Evolutionary conservation across 345 rosid species (phyloP), one percentile per base, ranked within the genome.

Genomic region (Salix suchowensis): DNA sequence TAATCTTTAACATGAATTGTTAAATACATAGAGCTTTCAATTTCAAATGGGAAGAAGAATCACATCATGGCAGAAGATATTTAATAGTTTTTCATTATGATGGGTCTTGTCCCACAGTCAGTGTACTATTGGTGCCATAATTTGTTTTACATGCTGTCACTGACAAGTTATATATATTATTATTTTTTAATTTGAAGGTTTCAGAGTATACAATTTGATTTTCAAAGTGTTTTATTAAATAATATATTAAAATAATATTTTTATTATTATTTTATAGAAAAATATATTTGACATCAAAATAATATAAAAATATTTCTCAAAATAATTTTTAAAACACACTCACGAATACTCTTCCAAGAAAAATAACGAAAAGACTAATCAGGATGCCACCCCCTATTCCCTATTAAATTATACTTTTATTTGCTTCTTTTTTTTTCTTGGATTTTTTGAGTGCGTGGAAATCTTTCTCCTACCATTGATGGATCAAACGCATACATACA

Each of bases 71-170:
- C 9, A 52, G 11, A 52, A 44, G 18, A 4, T n/a, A 71, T 21
- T 30, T 19, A 67, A 36, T 67, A 52, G 72, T 42, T n/a, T 58
- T 55, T 28, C 55, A 76, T 39, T n/a, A 69, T 77, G 48, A 30
- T 4, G 36, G 37, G 50, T 16, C 50, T 46, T 69, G 75, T 5
- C 70, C 71, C 19, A 5, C 67, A 4, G 36, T 36, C 11, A 28
- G 1, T 24, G 19, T 26, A 66, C 72, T 14, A 26, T 78, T 37
- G n/a, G 23, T 18, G 58, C 13, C 54, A 66, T 72, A 50, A 72
- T 78, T 65, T 78, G 60, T 19, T 40, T 66, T 37, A 10, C 72
- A 79, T 73, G 76, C 44, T 83, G 76, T 77, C 76, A 60, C 46
- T 65, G 30, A 30, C 9, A 55, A 55, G 62, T 65, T 66, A 65